Percentiles rank a stretch among this genome's conserved stretches.
Evolutionary conservation across 1,139 yeast genomes (phyloP).

Genomic region (Candida sp.): DNA sequence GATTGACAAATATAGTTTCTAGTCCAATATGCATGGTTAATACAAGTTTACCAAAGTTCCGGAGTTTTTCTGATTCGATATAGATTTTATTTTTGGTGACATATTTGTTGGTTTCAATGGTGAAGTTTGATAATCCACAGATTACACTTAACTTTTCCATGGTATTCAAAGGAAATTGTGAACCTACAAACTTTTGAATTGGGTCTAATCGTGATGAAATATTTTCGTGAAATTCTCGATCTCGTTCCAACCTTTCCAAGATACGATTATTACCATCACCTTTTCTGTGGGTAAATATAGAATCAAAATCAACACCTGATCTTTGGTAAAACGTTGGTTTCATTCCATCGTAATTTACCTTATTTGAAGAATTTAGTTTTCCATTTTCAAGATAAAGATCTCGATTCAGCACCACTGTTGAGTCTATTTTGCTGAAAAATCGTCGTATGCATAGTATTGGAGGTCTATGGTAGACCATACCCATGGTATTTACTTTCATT

Average conservation of each 20-base stretch:
- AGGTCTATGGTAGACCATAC: not conserved
- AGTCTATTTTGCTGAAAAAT: not conserved
- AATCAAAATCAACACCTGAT: slow-evolving; percentile 12
- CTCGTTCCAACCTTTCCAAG: slow-evolving; percentile 9
- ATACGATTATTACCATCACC: slow-evolving; percentile 10
- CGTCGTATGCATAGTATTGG: not conserved
- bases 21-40: slow-evolving; percentile 9
- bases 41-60: slow-evolving; percentile 9
- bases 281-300: slow-evolving; percentile 9
- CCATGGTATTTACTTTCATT: not conserved
- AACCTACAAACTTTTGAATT: slow-evolving; percentile 15
- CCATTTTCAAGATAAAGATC: slow-evolving; percentile 12
- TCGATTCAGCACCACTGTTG: slow-evolving; percentile 12
- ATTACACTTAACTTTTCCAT: slow-evolving; percentile 19
- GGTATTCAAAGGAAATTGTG: slow-evolving; percentile 16
- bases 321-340: slow-evolving; percentile 14
- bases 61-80: slow-evolving; percentile 11
- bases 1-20: slow-evolving; percentile 22
- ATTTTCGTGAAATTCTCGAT: slow-evolving; percentile 8
- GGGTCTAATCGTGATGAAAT: slow-evolving; percentile 8
- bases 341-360: slow-evolving; percentile 10
- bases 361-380: slow-evolving; percentile 8
- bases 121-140: slow-evolving; percentile 18
- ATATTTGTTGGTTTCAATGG: slow-evolving; percentile 3
- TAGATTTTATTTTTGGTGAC: not conserved